A percentile compares a stretch with the other conserved stretches of the same genome.
Evolutionary conservation across 2,329 filamentous ascomycete species (phyloP).

Genomic region (Microsporum canis): DNA sequence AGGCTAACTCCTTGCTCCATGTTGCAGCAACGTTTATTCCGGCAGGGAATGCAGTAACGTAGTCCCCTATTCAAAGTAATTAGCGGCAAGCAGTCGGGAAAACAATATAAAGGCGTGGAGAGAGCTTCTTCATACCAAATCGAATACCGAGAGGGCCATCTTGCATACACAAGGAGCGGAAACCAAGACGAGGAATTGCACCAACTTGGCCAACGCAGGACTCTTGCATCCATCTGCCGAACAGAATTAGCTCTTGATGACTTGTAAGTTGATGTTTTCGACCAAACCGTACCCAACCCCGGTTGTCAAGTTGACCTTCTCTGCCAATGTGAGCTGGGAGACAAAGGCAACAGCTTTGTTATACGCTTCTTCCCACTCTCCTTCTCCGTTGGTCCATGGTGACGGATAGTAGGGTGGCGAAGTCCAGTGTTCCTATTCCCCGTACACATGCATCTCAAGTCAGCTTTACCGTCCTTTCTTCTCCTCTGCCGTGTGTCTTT

Average conservation of each 20-base stretch:
- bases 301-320: constrained; percentile 93
- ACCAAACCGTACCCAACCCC: constrained; percentile 59
- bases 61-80: constrained; percentile 46
- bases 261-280: not conserved
- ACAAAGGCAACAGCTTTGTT: constrained; percentile 66
- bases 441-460: not conserved
- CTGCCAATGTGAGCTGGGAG: constrained; percentile 65
- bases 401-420: constrained; percentile 69
- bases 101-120: too few relatives aligned
- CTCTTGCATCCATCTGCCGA: constrained; percentile 51
- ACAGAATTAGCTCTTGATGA: constrained; percentile 8
- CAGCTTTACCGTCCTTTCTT: not conserved
- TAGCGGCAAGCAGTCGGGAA: not conserved
- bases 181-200: constrained; percentile 42
- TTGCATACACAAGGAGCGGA: constrained; percentile 68
- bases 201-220: constrained; percentile 64
- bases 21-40: constrained; percentile 73
- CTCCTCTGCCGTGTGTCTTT: not conserved
- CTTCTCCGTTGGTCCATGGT: constrained; percentile 69
- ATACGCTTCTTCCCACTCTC: constrained; percentile 67
- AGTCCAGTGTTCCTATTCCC: constrained; percentile 19
- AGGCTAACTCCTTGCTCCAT: constrained; percentile 63
- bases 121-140: constrained; percentile 37
- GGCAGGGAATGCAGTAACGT: constrained; percentile 67
- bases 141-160: constrained; percentile 75